Percentiles rank a stretch among this genome's conserved stretches.
phyloP scores from a whole-genome alignment of 2,329 filamentous ascomycete species.

The Hirsutella rhossiliensis region DNA sequence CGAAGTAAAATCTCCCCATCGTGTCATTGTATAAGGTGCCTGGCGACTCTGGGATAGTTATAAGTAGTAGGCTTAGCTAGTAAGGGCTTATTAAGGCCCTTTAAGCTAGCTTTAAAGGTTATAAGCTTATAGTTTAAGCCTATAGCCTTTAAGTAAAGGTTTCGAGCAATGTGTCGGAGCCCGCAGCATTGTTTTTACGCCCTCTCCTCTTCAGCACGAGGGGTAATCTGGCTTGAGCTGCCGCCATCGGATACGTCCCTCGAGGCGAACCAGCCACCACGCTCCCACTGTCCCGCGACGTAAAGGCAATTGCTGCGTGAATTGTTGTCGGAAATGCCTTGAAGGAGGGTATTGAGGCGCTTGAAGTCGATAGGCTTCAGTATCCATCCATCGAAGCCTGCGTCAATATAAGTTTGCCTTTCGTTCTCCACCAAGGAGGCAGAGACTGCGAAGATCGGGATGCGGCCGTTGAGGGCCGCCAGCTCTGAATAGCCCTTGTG shows the following conservation, averaged over 20 bases:
- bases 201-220: conserved; percentile 10
- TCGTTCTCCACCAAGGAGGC: conserved; percentile 67
- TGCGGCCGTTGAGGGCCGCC: conserved; percentile 47
- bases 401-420: conserved; percentile 55
- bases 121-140: no score
- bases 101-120: no score
- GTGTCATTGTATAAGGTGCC: no score
- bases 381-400: conserved; percentile 85
- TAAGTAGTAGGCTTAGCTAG: no score
- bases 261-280: conserved; percentile 66
- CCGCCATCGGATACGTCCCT: conserved; percentile 5
- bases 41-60: no score
- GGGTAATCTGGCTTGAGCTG: conserved; percentile 12
- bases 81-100: no score
- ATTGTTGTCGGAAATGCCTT: conserved; percentile 52
- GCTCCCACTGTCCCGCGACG: conserved; percentile 62
- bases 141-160: no score
- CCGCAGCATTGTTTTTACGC: neutral
- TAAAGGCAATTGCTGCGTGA: conserved; percentile 55
- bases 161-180: neutral
- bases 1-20: no score
- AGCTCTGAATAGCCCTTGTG: conserved; percentile 42
- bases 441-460: conserved; percentile 80
- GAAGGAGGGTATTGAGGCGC: conserved; percentile 55
- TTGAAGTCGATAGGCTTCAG: conserved; percentile 79